Conservation (phyloP, 164 flowering plant species). For the Litsea cubeba region DNA sequence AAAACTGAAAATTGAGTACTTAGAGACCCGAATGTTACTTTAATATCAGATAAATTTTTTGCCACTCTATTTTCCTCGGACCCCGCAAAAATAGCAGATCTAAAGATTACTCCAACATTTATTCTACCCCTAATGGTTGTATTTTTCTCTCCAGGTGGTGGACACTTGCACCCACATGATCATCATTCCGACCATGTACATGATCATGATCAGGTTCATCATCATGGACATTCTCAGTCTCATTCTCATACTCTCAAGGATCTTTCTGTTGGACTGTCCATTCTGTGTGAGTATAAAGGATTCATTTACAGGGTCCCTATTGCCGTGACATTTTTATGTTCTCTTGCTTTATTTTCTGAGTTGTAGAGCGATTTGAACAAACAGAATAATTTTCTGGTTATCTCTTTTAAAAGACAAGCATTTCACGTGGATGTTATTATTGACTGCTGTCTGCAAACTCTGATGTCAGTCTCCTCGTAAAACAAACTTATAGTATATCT, state of each 20-base stretch:
- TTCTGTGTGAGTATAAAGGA: conserved; percentile 54
- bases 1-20: not conserved
- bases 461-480: too few species aligned
- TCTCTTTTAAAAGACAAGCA: too few species aligned
- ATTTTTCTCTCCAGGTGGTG: conserved; percentile 59
- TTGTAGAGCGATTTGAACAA: too few species aligned
- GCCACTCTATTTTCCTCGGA: not conserved
- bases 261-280: conserved; percentile 81
- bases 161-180: conserved; percentile 61
- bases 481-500: too few species aligned
- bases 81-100: not conserved
- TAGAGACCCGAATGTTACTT: too few species aligned
- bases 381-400: too few species aligned
- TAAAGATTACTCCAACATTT: not conserved
- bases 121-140: too few species aligned
- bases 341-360: too few species aligned
- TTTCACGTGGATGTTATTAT: too few species aligned
- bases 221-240: conserved; percentile 23
- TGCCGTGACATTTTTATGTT: not conserved
- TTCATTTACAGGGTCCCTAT: not conserved
- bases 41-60: not conserved
- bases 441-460: too few species aligned
- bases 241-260: conserved; percentile 72
- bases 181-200: conserved; percentile 42
- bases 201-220: conserved; percentile 24